phyloP scores from a whole-genome alignment of 1,139 yeast species.

The Saccharomyces uvarum region DNA sequence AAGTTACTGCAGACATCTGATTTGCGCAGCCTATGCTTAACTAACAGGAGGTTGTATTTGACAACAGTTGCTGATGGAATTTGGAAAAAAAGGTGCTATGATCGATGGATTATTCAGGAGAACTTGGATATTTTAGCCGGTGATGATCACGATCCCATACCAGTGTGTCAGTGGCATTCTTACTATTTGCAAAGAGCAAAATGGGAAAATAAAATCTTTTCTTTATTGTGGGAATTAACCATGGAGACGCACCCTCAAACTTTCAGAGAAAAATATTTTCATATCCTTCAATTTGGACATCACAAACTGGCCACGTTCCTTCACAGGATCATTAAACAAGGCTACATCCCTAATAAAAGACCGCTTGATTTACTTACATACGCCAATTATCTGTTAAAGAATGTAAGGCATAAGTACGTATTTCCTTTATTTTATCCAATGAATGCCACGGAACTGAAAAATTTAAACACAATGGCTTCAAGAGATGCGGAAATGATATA shows the following conservation, averaged over 20 bases:
- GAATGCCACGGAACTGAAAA: slow-evolving; percentile 4
- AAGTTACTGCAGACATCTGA: neutral
- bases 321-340: slow-evolving; percentile 4
- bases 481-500: slow-evolving; percentile 17
- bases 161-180: neutral
- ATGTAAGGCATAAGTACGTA: slow-evolving; percentile 17
- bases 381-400: slow-evolving; percentile 12
- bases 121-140: neutral
- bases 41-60: neutral
- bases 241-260: neutral
- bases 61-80: neutral
- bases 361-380: slow-evolving; percentile 8
- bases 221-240: neutral
- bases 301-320: slow-evolving; percentile 4
- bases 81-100: slow-evolving; percentile 1
- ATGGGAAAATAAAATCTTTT: neutral
- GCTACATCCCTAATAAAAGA: slow-evolving; percentile 1
- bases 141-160: neutral
- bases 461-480: slow-evolving; percentile 6
- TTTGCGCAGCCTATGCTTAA: neutral
- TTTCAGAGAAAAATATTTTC: neutral
- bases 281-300: neutral
- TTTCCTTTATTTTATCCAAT: slow-evolving; percentile 11
- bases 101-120: neutral
- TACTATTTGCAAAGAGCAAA: neutral